Evolutionary conservation across 805 yeast species (phyloP).

Genomic region (Candida golubevii): DNA sequence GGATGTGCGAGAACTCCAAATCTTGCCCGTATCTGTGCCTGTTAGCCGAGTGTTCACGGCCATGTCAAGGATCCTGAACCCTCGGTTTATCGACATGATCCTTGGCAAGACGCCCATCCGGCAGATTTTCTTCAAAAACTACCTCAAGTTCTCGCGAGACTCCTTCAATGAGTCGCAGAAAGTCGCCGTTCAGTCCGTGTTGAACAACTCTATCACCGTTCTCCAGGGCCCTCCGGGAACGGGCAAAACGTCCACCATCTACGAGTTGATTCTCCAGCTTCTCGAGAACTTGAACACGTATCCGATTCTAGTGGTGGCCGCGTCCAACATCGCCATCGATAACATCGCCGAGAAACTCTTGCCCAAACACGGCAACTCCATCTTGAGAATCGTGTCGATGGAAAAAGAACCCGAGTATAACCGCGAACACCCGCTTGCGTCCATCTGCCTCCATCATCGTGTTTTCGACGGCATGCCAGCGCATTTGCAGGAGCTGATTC

Average conservation of each 20-base stretch:
- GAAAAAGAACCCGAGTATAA: constrained; percentile 61
- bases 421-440: constrained; percentile 50
- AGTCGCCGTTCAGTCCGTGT: constrained; percentile 47
- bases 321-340: constrained; percentile 72
- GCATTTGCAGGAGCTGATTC: constrained; percentile 38
- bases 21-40: constrained; percentile 62
- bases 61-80: constrained; percentile 55
- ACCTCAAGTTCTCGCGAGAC: constrained; percentile 45
- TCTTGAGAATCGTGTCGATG: constrained; percentile 54
- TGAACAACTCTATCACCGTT: constrained; percentile 47
- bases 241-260: constrained; percentile 43
- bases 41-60: constrained; percentile 61
- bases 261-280: constrained; percentile 47
- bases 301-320: constrained; percentile 71
- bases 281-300: constrained; percentile 50
- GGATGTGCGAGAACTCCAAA: constrained; percentile 31
- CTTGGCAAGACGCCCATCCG: constrained; percentile 52
- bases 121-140: constrained; percentile 55
- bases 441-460: constrained; percentile 62
- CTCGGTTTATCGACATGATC: constrained; percentile 48
- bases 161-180: constrained; percentile 56
- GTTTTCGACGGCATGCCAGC: constrained; percentile 47
- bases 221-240: constrained; percentile 44
- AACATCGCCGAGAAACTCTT: constrained; percentile 68
- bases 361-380: constrained; percentile 44